Base-by-base conservation (phyloP, 352 stramenopile species). In the Blastocystis sp. region DNA sequence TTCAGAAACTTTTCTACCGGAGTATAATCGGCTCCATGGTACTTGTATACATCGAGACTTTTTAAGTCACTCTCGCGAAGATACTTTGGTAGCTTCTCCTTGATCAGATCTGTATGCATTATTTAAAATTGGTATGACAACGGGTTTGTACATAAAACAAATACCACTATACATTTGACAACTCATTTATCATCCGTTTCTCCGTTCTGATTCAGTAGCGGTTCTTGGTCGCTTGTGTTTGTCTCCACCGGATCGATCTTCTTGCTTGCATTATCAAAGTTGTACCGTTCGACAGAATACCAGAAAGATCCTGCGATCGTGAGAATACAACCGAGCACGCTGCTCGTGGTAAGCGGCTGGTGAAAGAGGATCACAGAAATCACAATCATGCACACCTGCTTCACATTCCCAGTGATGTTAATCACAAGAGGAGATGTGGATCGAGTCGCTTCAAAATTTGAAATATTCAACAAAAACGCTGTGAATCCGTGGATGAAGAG, bases 351-450 rank as follows among this genome's bases (percentile, higher is more conserved):
- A 50, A 84, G 73, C 23, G 73, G 53, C 56, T 84, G 73, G 29
- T 84, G 59, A 26, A 84, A 84, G 9, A 88, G n/a, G 20, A 88
- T 34, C 9, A 88, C 66, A 13, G 66, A 79, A 43, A 88, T 88
- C 20, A 88, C 56, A 43, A 88, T 88, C 62, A 88, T 76, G 45
- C 66, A 88, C 43, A 88, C 77, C 59, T 88, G 77, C 47, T 88
- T 88, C 18, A 88, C 55, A 77, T 88, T 88, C 23, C 77, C 77
- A n/a, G 62, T 56, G 59, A 88, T 79, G 55, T 76, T 88, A 50
- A 88, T 88, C 5, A 79, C 62, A 0, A 88, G 62, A 1, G 77
- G 77, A 39, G 62, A 66, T 8, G 77, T 88, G 3, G 66, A 76
- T 55, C 70, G 73, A 7, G 77, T 88, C 15, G 77, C 77, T 29